These are phyloP conservation scores for Penicillium thymicola DNA, from an alignment of 2,329 filamentous ascomycete species.

Conservation along the genomic window DNA sequence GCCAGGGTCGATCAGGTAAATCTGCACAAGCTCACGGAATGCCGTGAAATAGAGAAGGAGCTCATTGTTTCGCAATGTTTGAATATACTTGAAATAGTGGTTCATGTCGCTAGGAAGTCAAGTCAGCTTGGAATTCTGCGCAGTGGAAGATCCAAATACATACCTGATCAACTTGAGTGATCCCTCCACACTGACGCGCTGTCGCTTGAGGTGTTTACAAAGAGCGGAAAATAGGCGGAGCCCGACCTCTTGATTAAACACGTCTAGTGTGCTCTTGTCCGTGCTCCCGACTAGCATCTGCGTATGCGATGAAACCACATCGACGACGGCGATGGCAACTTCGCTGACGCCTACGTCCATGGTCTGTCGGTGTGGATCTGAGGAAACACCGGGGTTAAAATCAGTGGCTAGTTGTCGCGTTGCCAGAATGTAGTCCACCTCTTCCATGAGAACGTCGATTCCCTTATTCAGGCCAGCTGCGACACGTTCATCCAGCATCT, in stretches of 20 bases:
- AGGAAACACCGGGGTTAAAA: slow-evolving; percentile 68
- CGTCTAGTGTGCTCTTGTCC: slow-evolving; percentile 96
- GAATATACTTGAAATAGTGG: slow-evolving; percentile 81
- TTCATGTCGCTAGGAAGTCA: slow-evolving; percentile 73
- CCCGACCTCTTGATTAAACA: slow-evolving; percentile 97
- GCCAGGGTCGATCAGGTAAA: slow-evolving; percentile 82
- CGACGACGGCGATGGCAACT: slow-evolving; percentile 76
- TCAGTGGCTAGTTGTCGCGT: slow-evolving; percentile 83
- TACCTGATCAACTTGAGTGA: slow-evolving; percentile 82
- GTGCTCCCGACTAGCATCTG: slow-evolving; percentile 91
- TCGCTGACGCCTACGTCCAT: slow-evolving; percentile 63
- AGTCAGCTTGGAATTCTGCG: not conserved
- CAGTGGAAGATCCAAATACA: slow-evolving; percentile 6
- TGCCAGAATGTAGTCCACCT: slow-evolving; percentile 91
- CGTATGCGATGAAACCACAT: slow-evolving; percentile 83
- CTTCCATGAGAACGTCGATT: slow-evolving; percentile 96
- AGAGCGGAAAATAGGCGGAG: slow-evolving; percentile 85
- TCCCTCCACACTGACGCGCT: slow-evolving; percentile 84
- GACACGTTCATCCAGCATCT: slow-evolving; percentile 96
- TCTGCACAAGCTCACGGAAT: slow-evolving; percentile 86
- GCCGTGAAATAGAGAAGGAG: slow-evolving; percentile 88
- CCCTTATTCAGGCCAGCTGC: slow-evolving; percentile 95
- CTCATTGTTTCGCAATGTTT: slow-evolving; percentile 76
- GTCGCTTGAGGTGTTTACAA: slow-evolving; percentile 96
- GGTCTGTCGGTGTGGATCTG: slow-evolving; percentile 32